Evolutionary conservation across 2,329 filamentous ascomycete genomes (phyloP), one percentile per base, ranked within the genome.

Genomic region (Fusarium bulbicola): DNA sequence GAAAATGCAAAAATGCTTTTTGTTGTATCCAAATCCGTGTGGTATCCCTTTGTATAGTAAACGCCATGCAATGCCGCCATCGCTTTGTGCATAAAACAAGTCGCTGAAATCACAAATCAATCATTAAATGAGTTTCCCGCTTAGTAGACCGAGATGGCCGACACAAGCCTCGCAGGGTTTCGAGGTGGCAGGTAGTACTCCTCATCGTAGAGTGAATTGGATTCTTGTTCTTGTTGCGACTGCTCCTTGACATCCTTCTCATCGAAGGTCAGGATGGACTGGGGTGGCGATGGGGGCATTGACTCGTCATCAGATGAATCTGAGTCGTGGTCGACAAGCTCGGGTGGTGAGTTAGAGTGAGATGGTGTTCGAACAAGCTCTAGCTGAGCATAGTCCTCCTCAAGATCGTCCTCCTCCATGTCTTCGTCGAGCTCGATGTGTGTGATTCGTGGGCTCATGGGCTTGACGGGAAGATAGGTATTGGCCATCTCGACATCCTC

Each of bases 251-350:
- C 75, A 77, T 89, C 84, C 84, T 91, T 89, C 76, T 89, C 85
- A 50, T 87, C 84, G 78, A 94, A 92, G 45, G 86, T 83, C 59
- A 94, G 83, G 40, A 86, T 81, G 34, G 87, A 81, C 28, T 86
- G 84, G 47, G 89, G 88, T 42, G 92, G 92, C 68, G 92, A 93
- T 26, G 91, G 92, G 13, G 93, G 93, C 89, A 93, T 90, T 75
- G 93, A 91, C 82, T 95, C 92, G 76, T 94, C 92, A 64, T 90
- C 91, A 5, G 89, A 91, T 71, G 92, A 92, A 79, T 94, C 92
- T 72, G 90, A 86, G 69, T 88, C 89, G 81, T 94, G 92, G 76
- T 90, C 85, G 73, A 91, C 87, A 65, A 94, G 89, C 80, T 93
- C 92, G 14, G 92, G 92, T 59, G 92, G 88, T 59, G 90, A 89